Base-by-base conservation (phyloP, 1,284 basidiomycete species). In the Moesziomyces parantarcticus region DNA sequence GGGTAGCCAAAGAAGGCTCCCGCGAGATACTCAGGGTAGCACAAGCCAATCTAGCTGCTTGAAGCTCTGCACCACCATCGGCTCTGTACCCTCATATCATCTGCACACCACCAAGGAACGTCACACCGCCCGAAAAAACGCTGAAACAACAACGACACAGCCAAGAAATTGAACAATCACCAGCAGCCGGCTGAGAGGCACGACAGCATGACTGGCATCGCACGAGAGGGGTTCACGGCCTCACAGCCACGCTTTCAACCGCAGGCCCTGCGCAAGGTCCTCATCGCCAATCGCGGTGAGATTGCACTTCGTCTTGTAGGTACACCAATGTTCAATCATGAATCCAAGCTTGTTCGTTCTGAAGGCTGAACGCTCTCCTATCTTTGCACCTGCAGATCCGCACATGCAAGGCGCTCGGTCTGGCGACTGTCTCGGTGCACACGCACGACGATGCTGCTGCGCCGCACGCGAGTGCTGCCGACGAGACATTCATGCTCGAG, bases 351-450 rank as follows among this genome's bases (percentile, higher is more conserved):
- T 29, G 8, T 29, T 9, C 11, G 9, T 2, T 6, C 8, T 11
- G 11, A 11, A 29, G 6, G 29, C 29, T 29, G 6, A 29, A 10
- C 29, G 29, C 36, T 46, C 34, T 36, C 20, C 0, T 14, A 40
- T 21, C 8, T 36, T 42, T n/a, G 26, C 3, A 13, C 9, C n/a
- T 3, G 13, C 25, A 64, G 71, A 83, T 90, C 18, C 86, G 85
- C 50, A 88, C 88, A 0, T 88, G 88, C 3, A 86, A 86, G 56
- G 81, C 83, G 22, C 85, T 89, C 5, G 85, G 85, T 1, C 75
- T 89, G 18, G 78, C 70, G 2, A 89, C 88, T 0, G 80, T 89
- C 20, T 85, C 88, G 0, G 82, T 90, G 40, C 89, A 90, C 82
- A 88, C 88, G 18, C 21, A 43, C 4, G 86, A 87, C 0, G 89